Evolutionary conservation across 345 rosid species (phyloP), one percentile per base, ranked within the genome.

Genomic region (Euphorbia pulcherrima): DNA sequence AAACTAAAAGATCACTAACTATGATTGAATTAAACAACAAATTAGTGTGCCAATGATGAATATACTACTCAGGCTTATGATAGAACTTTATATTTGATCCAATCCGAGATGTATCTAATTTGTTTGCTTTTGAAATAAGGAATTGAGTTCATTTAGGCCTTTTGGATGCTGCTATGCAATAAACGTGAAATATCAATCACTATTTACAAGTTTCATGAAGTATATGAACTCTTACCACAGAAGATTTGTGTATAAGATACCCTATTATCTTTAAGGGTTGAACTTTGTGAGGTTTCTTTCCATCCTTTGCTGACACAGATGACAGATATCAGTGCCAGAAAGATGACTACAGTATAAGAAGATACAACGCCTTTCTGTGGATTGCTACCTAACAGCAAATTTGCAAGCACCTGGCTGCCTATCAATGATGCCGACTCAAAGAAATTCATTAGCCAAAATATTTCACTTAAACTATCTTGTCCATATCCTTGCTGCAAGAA

Each of bases 391-490:
- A 79, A 79, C 67, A 87, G 61, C 97, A 89, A 88, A 79, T 91
- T 94, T 8, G 83, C 76, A 52, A 91, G 85, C 67, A 82, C 82
- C 81, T 91, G 97, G 78, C 90, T 83, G 77, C 89, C 90, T 61
- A 89, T 78, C 33, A 85, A 83, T 55, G 90, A 77, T 44, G 79
- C 92, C 16, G 97, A 87, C 81, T 91, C 97, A 9, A 89, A 78
- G 66, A 89, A 87, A 52, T 84, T 86, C 97, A 94, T 91, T 60
- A 89, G 74, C 99, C 97, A 89, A 69, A 91, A 94, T n/a, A 86
- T 89, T 60, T 89, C 95, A 56, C 74, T 87, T 79, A 91, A 78
- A 64, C 78, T 71, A 62, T 89, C 95, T 74, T 85, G 89, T 64
- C 93, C 73, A 69, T 85, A 89, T 67, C 95, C 95, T 84, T 81